These are phyloP conservation scores for Gymnopilus dilepis DNA, from an alignment of 768 basidiomycete species.

Conservation along the genomic window DNA sequence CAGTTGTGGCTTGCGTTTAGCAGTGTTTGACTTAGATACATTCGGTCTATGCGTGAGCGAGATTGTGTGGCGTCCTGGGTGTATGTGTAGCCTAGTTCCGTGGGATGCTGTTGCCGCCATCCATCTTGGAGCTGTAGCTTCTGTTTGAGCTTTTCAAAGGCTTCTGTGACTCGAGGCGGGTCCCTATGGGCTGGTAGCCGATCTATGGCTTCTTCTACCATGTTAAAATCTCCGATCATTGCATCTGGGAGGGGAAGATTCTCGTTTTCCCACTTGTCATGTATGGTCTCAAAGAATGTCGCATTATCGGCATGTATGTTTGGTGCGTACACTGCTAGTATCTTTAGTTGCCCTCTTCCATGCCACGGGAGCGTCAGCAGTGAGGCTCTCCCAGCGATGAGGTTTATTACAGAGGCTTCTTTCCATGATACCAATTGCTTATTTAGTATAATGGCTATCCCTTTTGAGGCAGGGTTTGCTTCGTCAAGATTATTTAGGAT, in stretches of 20 bases:
- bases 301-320: constrained; percentile 23
- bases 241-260: too few species aligned
- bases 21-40: constrained; percentile 31
- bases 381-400: constrained; percentile 33
- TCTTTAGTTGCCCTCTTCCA: constrained; percentile 17
- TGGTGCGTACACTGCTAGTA: constrained; percentile 43
- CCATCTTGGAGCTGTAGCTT: constrained; percentile 32
- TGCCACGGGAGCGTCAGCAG: constrained; percentile 23
- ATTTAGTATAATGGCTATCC: constrained; percentile 40
- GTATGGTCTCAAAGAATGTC: constrained; percentile 9
- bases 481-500: constrained; percentile 23
- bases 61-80: constrained; percentile 14
- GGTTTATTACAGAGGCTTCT: neutral
- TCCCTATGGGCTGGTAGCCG: constrained; percentile 34
- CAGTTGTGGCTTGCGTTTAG: constrained; percentile 25
- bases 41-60: constrained; percentile 40
- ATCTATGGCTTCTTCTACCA: constrained; percentile 45
- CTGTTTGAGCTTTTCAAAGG: constrained; percentile 28
- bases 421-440: constrained; percentile 27
- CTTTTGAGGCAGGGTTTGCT: too few species aligned
- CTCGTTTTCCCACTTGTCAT: constrained; percentile 7
- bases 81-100: constrained; percentile 33
- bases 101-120: constrained; percentile 34
- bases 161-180: neutral
- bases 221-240: constrained; percentile 48